Percentiles rank a stretch among this genome's conserved stretches.
phyloP scores from a whole-genome alignment of 2,329 filamentous ascomycete genomes.

The Neoscytalidium dimidiatum region DNA sequence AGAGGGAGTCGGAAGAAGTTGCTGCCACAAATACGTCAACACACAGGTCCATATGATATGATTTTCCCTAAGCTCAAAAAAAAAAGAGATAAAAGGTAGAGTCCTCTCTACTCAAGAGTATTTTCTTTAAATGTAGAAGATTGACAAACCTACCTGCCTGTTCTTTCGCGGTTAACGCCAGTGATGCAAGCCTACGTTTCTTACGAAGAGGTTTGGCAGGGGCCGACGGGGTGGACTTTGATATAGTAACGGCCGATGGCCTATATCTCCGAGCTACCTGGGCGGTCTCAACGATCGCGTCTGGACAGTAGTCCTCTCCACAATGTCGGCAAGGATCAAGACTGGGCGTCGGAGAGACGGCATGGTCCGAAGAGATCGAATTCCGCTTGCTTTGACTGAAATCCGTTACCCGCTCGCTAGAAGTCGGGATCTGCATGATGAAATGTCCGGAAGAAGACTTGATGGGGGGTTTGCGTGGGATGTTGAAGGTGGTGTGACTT shows the following conservation, averaged over 20 bases:
- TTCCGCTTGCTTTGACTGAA: neutral
- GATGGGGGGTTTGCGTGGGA: neutral
- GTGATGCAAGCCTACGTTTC: slow-evolving; percentile 1
- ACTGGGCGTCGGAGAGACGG: neutral
- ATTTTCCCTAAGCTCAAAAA: too few species aligned
- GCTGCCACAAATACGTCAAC: neutral
- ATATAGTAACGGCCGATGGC: neutral
- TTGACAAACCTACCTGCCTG: neutral
- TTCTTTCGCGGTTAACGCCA: neutral
- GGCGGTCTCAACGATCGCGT: neutral
- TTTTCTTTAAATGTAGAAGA: too few species aligned
- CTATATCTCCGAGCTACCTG: neutral
- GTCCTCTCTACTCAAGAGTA: too few species aligned
- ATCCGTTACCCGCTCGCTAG: neutral
- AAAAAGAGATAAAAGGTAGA: too few species aligned
- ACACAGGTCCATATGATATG: neutral
- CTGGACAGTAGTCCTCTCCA: slow-evolving; percentile 6
- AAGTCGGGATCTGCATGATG: neutral
- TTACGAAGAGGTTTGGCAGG: slow-evolving; percentile 10
- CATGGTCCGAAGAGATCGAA: neutral
- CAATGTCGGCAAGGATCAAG: neutral
- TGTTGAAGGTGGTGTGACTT: neutral
- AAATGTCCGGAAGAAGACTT: neutral
- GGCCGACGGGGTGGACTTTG: neutral
- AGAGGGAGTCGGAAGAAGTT: too few species aligned